Evolutionary conservation across 331 rosid genomes (phyloP), one percentile per base, ranked within the genome.

Genomic region (Acacia concinna): DNA sequence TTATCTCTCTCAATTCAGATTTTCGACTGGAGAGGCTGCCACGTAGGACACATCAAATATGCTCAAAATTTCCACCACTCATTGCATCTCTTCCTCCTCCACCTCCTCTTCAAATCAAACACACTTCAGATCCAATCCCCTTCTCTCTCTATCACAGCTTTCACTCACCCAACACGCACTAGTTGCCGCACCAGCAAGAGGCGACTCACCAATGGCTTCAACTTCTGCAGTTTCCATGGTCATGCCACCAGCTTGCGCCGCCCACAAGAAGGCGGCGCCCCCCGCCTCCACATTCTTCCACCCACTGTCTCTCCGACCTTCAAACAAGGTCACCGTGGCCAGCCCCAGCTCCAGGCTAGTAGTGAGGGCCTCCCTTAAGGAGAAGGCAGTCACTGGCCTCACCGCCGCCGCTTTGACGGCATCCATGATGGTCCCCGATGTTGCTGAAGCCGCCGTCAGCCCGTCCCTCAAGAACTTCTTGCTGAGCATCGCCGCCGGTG

Each of bases 391-490:
- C 60, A 84, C 97, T 0, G 98, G 97, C n/a, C 81, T 96, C 70
- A 83, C 97, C 0, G 97, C 98, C 0, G 94, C 92, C 1, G 93
- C 91, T 6, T 86, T 96, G 81, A 91, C 98, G 0, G 97, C 92
- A 34, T 90, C 97, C 7, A 82, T 90, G 98, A 73, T 93, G 85
- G 87, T 85, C 79, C 98, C 97, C 1, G 97, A 93, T 64, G 94
- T 89, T 73, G 99, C 99, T 9, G 96, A 93, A 81, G 99, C 99
- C 1, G 99, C 98, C 0, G 89, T 89, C 49, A 14, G 90, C 21
- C 97, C 99, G 4, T 96, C 99, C 32, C 99, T 96, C 81, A 91
- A 93, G 88, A 96, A 96, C 92, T 93, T 93, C 91, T 85, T 93
- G 92, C 99, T 96, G 85, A 96, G 98, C 86, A 93, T 96, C 43